Evolutionary conservation across 2,329 filamentous ascomycete species (phyloP).

Genomic region (Chaetoscypha palmicola): DNA sequence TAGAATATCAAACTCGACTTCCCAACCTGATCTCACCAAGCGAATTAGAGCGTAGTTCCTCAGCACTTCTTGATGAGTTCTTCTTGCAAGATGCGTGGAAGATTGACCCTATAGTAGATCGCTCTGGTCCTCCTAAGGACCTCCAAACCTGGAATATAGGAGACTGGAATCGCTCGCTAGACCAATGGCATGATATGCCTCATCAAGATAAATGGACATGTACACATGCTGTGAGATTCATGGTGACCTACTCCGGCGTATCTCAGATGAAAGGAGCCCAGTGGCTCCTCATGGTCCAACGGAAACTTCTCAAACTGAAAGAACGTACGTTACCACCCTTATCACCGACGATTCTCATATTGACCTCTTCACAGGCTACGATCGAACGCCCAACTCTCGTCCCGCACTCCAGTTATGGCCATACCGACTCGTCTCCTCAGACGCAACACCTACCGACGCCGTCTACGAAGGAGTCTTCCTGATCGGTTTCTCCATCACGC

Average conservation of each 20-base stretch:
- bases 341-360: neutral
- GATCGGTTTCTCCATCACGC: constrained; percentile 7
- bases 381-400: neutral
- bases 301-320: constrained; percentile 10
- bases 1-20: constrained; percentile 3
- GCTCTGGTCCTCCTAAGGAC: neutral
- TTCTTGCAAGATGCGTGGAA: constrained; percentile 2
- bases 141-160: too few relatives aligned
- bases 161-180: constrained; percentile 4
- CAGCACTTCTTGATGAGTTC: neutral
- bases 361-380: neutral
- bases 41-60: neutral
- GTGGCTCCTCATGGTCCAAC: constrained; percentile 16
- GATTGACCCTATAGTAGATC: constrained; percentile 1
- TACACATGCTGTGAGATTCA: constrained; percentile 5
- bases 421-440: constrained; percentile 8
- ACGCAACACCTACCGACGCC: constrained; percentile 3
- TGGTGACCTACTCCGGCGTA: constrained; percentile 13
- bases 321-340: constrained; percentile 9
- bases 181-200: constrained; percentile 1
- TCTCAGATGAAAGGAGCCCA: constrained; percentile 12
- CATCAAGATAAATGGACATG: constrained; percentile 5
- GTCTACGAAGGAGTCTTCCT: constrained; percentile 18
- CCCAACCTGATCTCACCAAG: constrained; percentile 1
- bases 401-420: constrained; percentile 12